Conservation (phyloP, 441 rosid species). For the Populus trichocarpa region DNA sequence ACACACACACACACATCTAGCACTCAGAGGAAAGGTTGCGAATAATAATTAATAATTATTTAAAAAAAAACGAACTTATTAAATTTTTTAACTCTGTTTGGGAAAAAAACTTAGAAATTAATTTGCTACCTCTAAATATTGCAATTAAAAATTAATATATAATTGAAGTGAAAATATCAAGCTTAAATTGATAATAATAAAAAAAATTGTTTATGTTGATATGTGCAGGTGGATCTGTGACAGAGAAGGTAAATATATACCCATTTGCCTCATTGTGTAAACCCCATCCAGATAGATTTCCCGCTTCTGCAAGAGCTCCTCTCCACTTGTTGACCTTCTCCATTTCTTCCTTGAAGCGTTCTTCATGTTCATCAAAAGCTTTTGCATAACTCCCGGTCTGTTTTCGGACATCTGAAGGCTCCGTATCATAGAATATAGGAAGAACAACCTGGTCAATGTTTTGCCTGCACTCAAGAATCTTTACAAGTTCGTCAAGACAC, state of each 20-base stretch:
- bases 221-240: not conserved
- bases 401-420: no score
- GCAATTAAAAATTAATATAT: no score
- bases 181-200: not conserved
- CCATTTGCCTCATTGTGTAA: not conserved
- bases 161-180: no score
- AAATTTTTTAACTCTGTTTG: no score
- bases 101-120: no score
- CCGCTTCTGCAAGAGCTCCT: not conserved
- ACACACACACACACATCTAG: no score
- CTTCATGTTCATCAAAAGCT: not conserved
- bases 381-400: no score
- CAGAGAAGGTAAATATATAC: not conserved
- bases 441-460: not conserved
- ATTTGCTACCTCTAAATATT: no score
- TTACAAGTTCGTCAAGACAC: constrained; percentile 32
- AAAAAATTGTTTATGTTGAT: not conserved
- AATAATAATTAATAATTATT: no score
- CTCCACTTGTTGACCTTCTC: not conserved
- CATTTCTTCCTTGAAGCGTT: not conserved
- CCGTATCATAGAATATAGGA: no score
- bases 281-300: not conserved
- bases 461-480: constrained; percentile 23
- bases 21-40: no score
- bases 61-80: no score